These are phyloP conservation scores for Letharia lupina DNA, from an alignment of 495 filamentous ascomycete genomes.

Conservation along the genomic window DNA sequence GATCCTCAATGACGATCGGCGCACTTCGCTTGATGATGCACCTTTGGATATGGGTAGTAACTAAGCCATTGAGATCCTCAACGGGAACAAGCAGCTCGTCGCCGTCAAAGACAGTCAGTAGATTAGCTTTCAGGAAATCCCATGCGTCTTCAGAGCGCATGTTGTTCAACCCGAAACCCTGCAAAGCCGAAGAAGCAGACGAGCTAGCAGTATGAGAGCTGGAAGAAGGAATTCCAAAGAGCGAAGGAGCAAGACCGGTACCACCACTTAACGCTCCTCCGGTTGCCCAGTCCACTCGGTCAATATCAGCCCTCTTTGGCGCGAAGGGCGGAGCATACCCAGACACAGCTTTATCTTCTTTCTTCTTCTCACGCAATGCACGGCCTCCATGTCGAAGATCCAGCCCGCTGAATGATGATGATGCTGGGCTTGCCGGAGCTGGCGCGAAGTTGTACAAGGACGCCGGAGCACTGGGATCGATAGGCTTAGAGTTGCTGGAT, in stretches of 20 bases:
- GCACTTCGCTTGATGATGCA: slow-evolving; percentile 63
- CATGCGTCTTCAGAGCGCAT: slow-evolving; percentile 88
- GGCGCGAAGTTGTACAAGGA: slow-evolving; percentile 77
- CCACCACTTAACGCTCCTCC: slow-evolving; percentile 20
- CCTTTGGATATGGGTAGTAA: slow-evolving; percentile 69
- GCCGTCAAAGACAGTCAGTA: slow-evolving; percentile 88
- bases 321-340: slow-evolving; percentile 22
- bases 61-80: slow-evolving; percentile 88
- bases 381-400: slow-evolving; percentile 81
- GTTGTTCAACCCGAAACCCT: slow-evolving; percentile 64
- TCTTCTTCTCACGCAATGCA: slow-evolving; percentile 81
- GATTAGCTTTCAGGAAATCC: slow-evolving; percentile 82
- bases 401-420: slow-evolving; percentile 65
- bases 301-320: slow-evolving; percentile 31
- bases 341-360: slow-evolving; percentile 61
- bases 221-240: slow-evolving; percentile 30
- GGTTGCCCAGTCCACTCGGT: slow-evolving; percentile 36
- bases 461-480: slow-evolving; percentile 74
- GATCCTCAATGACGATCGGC: slow-evolving; percentile 63
- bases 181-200: slow-evolving; percentile 34
- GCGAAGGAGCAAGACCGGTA: slow-evolving; percentile 22
- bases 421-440: slow-evolving; percentile 58
- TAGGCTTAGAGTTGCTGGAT: slow-evolving; percentile 77
- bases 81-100: slow-evolving; percentile 84
- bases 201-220: slow-evolving; percentile 16